These are phyloP conservation scores for Fusarium burgessii DNA, from an alignment of 2,329 filamentous ascomycete genomes.

Conservation along the genomic window DNA sequence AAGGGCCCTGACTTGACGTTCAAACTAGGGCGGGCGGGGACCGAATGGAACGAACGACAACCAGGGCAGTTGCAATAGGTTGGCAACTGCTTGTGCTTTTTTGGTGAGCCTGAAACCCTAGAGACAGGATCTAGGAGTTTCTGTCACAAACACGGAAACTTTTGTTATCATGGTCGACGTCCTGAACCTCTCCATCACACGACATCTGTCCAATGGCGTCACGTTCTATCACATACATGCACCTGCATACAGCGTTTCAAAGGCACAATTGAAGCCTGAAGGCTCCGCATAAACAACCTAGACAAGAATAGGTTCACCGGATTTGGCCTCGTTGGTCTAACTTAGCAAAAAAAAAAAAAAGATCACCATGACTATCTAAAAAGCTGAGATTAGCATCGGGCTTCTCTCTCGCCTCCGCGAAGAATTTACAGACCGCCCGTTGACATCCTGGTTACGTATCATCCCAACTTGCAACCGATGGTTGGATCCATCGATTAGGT, in stretches of 20 bases:
- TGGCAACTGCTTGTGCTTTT: slow-evolving; percentile 34
- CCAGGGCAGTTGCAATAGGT: slow-evolving; percentile 40
- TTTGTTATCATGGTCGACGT: slow-evolving; percentile 7
- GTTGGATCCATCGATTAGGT: slow-evolving; percentile 19
- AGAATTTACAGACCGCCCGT: slow-evolving; percentile 21
- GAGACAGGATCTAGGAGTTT: slow-evolving; percentile 38
- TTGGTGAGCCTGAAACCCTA: slow-evolving; percentile 46
- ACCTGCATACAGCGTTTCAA: slow-evolving; percentile 27
- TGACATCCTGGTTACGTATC: slow-evolving; percentile 29
- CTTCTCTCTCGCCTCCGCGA: slow-evolving; percentile 11
- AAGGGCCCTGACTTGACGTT: not conserved
- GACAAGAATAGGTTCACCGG: not conserved
- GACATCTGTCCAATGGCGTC: not conserved
- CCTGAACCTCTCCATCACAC: slow-evolving; percentile 8
- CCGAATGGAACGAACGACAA: slow-evolving; percentile 33
- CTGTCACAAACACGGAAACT: slow-evolving; percentile 30
- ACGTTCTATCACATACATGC: slow-evolving; percentile 1
- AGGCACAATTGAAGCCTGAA: slow-evolving; percentile 17
- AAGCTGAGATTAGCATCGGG: slow-evolving; percentile 16
- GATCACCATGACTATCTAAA: slow-evolving; percentile 10
- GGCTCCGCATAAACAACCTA: slow-evolving; percentile 15
- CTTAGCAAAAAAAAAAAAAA: not conserved
- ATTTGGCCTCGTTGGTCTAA: not conserved
- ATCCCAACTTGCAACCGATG: slow-evolving; percentile 30
- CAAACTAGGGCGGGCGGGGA: slow-evolving; percentile 5